A percentile compares a stretch with the other conserved stretches of the same genome.
Conservation (phyloP, 192 early-diverging fungal species). For the Backusella psychrophila region DNA sequence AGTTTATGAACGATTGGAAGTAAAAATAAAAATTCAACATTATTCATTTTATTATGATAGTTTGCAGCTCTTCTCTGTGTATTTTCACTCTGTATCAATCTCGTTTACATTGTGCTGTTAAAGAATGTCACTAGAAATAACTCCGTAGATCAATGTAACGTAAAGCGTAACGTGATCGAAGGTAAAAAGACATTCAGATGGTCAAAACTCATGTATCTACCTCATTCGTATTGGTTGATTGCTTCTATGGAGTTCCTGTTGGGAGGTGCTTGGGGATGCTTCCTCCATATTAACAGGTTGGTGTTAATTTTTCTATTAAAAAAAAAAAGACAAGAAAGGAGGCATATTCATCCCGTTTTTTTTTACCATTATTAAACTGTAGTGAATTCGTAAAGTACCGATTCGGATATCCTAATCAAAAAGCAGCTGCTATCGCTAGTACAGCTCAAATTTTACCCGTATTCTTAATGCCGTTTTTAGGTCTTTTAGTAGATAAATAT, state of each 20-base stretch:
- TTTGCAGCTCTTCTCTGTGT: constrained; percentile 64
- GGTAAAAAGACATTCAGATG: constrained; percentile 56
- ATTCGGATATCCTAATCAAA: constrained; percentile 52
- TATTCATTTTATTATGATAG: constrained; percentile 26
- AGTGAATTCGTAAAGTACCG: constrained; percentile 73
- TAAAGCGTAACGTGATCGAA: constrained; percentile 29
- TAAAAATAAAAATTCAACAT: background rate
- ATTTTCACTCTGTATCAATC: constrained; percentile 66
- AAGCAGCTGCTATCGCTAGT: constrained; percentile 65
- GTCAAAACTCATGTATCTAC: constrained; percentile 51
- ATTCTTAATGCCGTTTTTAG: constrained; percentile 67
- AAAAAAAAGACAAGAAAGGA: background rate
- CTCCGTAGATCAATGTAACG: constrained; percentile 25
- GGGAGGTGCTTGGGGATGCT: constrained; percentile 62
- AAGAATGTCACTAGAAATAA: constrained; percentile 16
- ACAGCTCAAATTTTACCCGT: constrained; percentile 67
- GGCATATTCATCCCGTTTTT: background rate
- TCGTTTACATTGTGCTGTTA: constrained; percentile 62
- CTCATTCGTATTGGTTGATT: constrained; percentile 60
- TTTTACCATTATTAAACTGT: constrained; percentile 20
- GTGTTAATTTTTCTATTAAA: background rate
- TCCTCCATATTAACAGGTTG: constrained; percentile 60
- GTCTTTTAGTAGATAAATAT: constrained; percentile 63
- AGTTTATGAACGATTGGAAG: background rate
- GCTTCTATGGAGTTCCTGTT: constrained; percentile 54